Percentiles rank a stretch among this genome's conserved stretches.
Evolutionary conservation across 805 yeast species (phyloP).

Genomic region (Cephaloascus albidus): DNA sequence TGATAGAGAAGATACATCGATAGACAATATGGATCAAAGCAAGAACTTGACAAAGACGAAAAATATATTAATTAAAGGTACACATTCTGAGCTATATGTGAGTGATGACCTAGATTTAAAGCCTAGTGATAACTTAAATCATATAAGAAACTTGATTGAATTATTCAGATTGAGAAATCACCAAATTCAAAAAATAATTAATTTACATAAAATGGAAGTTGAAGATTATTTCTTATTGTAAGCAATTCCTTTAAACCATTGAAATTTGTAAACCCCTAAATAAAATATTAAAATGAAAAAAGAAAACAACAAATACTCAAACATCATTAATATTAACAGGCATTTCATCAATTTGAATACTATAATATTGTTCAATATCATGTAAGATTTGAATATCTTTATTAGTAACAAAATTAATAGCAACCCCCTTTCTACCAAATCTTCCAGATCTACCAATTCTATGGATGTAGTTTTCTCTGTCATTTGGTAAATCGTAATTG

Average conservation of each 20-base stretch:
- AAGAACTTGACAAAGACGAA: conserved; percentile 5
- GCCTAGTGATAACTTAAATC: conserved; percentile 5
- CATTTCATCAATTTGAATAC: conserved; percentile 68
- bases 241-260: too few species aligned
- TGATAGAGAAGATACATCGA: background rate
- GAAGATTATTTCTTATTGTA: too few species aligned
- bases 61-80: conserved; percentile 11
- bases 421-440: conserved; percentile 97
- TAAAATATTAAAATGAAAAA: conserved; percentile 1
- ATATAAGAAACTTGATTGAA: conserved; percentile 8
- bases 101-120: conserved; percentile 1
- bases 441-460: conserved; percentile 98
- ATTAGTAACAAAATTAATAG: conserved; percentile 84
- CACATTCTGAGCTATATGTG: conserved; percentile 7
- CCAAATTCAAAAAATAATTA: conserved; percentile 5
- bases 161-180: conserved; percentile 8
- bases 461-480: conserved; percentile 93
- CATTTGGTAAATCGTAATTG: conserved; percentile 88
- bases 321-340: conserved; percentile 62
- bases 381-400: conserved; percentile 68
- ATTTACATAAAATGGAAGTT: background rate
- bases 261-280: background rate
- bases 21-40: background rate
- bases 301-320: background rate
- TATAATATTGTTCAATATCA: conserved; percentile 67